Evolutionary conservation across 805 yeast species (phyloP).

Genomic region (Kluyveromyces starmeri): DNA sequence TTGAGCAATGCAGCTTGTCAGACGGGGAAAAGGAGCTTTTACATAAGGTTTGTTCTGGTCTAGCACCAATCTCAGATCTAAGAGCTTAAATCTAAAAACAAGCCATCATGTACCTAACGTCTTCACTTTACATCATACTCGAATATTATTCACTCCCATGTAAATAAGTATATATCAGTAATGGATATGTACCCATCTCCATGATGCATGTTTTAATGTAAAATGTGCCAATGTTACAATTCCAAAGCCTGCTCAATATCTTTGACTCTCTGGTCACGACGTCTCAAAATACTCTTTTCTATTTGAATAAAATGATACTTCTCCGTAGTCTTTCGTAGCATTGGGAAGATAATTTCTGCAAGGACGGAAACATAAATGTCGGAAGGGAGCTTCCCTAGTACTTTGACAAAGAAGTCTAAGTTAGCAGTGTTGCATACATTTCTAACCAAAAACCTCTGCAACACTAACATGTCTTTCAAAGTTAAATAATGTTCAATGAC

Average conservation of each 20-base stretch:
- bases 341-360: conserved; percentile 10
- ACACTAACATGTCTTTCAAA: conserved; percentile 7
- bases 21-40: conserved; percentile 13
- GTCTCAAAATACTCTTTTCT: conserved; percentile 18
- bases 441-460: conserved; percentile 14
- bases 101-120: not conserved
- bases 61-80: conserved; percentile 21
- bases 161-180: too few relatives aligned
- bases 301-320: conserved; percentile 10
- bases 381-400: conserved; percentile 15
- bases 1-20: conserved; percentile 16
- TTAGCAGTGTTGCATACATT: conserved; percentile 11
- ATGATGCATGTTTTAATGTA: not conserved
- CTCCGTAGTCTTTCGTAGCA: conserved; percentile 10
- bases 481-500: conserved; percentile 16
- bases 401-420: conserved; percentile 6
- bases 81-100: conserved; percentile 6
- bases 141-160: too few relatives aligned
- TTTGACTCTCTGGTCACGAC: conserved; percentile 9
- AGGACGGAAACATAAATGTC: conserved; percentile 11
- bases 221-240: not conserved
- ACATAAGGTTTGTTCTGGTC: conserved; percentile 26
- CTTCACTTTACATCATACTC: too few relatives aligned
- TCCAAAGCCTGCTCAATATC: not conserved
- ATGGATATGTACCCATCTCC: not conserved